Evolutionary conservation across 495 filamentous ascomycete species (phyloP).

Genomic region (Parmelia sp.): DNA sequence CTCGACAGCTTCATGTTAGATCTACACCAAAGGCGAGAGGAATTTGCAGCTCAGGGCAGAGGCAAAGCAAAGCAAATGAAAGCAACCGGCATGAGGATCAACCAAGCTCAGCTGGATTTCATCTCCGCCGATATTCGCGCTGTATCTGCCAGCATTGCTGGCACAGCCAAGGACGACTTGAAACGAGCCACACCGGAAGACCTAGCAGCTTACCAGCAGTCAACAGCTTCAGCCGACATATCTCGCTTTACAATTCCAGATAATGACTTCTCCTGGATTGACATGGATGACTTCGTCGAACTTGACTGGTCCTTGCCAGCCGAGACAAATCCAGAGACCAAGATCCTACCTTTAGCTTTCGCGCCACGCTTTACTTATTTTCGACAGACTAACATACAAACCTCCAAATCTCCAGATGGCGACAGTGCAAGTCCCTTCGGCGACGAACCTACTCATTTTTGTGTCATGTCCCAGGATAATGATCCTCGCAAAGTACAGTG

Average conservation of each 20-base stretch:
- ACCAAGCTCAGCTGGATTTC: conserved; percentile 86
- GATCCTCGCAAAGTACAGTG: conserved; percentile 86
- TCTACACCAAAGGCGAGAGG: conserved; percentile 88
- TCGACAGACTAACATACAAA: conserved; percentile 87
- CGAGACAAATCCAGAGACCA: conserved; percentile 84
- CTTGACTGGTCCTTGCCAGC: conserved; percentile 92
- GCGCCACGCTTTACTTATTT: conserved; percentile 95
- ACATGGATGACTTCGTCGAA: conserved; percentile 99
- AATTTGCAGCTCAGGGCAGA: conserved; percentile 72
- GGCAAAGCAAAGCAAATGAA: conserved; percentile 63
- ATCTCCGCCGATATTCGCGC: conserved; percentile 89
- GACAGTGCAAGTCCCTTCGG: conserved; percentile 80
- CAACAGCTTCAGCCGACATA: conserved; percentile 55
- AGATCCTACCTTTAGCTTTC: conserved; percentile 85
- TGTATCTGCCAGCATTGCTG: conserved; percentile 81
- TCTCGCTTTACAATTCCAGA: conserved; percentile 92
- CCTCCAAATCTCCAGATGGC: conserved; percentile 59
- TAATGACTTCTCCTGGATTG: conserved; percentile 89
- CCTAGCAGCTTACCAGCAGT: conserved; percentile 52
- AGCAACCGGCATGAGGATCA: conserved; percentile 91
- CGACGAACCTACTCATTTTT: conserved; percentile 84
- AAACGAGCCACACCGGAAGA: conserved; percentile 55
- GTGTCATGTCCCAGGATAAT: conserved; percentile 90
- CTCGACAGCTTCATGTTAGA: conserved; percentile 95
- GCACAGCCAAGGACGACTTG: conserved; percentile 67